Evolutionary conservation across 2,329 filamentous ascomycete genomes (phyloP), one percentile per base, ranked within the genome.

Genomic region (Xylaria sp.): DNA sequence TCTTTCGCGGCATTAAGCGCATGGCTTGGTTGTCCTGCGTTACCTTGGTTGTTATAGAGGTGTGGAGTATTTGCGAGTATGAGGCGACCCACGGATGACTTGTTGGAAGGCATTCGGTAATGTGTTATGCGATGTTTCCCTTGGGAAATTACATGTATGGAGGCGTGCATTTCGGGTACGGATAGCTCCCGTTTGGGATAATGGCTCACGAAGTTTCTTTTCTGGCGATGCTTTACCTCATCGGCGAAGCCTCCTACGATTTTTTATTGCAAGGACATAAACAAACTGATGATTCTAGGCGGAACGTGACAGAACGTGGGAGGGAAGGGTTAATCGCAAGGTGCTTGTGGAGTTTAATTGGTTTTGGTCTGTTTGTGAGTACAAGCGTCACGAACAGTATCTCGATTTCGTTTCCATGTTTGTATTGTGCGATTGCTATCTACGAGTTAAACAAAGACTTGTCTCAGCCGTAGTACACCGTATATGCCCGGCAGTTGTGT

Each of bases 131-230:
- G n/a, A 32, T 48, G 39, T 52, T 30, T 65, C 34, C 20, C 3
- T 57, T 50, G 4, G 18, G 30, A 34, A 41, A 30, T 61, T 46
- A 53, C 18, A 58, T 41, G 28, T 30, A 61, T 39, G 57, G 30
- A 56, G 61, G 52, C 56, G 57, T 48, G 18, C 12, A 53, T 61
- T 30, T 64, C 61, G 56, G 56, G 30, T 60, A 60, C 18, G 39
- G 46, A 55, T 46, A 56, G n/a, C 56, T 57, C 36, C 34, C 34
- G 32, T 6, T n/a, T 41, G 30, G 46, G 39, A 60, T 41, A 18
- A 61, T 43, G 57, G 50, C 23, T 50, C 25, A 66, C 15, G 58
- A 60, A 32, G 23, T 66, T 53, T 39, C n/a, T 28, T 58, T 43
- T 53, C 28, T 9, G 13, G 50, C 20, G 30, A 18, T 36, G 20